Base-by-base conservation (phyloP, 257 asterid species). In the Galeopsis tetrahit region DNA sequence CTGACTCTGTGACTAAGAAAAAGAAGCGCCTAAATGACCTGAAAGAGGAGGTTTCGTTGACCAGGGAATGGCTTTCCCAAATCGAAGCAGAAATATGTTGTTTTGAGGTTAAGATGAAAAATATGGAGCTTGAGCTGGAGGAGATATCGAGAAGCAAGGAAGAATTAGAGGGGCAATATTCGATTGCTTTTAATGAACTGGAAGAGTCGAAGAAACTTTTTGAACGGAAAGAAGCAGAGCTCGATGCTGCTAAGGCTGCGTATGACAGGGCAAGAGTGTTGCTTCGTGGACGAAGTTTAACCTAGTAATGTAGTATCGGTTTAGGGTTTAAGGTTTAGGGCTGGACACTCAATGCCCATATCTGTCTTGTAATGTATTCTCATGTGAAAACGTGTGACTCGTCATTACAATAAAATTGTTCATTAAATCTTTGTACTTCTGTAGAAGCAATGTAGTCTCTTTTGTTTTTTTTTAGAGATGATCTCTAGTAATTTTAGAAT, bases 161-260 rank as follows among this genome's bases (percentile, higher is more conserved):
- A 63, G 68, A 21, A 11, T n/a, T 78, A 11, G 85, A 83, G 74
- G 75, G 33, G 31, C 71, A 56, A 1, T 66, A 73, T 70, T 28
- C 11, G 49, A 35, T 10, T 31, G 62, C 81, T 6, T 72, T 64
- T 3, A 69, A 79, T 53, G 77, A 81, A 56, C 42, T 82, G 75
- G 86, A 83, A 75, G 75, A 74, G 69, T 70, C 82, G n/a, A 33
- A 3, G 63, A 53, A 69, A 33, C 71, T 78, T 21, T 40, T 59
- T 40, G 76, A 78, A 39, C 72, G 8, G 70, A 81, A 77, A 63
- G 80, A 79, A 72, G 87, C 51, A 0, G 84, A 80, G 42, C 31
- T 6, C 1, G n/a, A 57, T 55, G 85, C 80, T 56, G 86, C 88
- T 34, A 79, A 79, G 82, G 77, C 84, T 53, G 83, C 85, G 28